Conservation (phyloP, 2,329 filamentous ascomycete genomes). For the Metarhizium brunneum region DNA sequence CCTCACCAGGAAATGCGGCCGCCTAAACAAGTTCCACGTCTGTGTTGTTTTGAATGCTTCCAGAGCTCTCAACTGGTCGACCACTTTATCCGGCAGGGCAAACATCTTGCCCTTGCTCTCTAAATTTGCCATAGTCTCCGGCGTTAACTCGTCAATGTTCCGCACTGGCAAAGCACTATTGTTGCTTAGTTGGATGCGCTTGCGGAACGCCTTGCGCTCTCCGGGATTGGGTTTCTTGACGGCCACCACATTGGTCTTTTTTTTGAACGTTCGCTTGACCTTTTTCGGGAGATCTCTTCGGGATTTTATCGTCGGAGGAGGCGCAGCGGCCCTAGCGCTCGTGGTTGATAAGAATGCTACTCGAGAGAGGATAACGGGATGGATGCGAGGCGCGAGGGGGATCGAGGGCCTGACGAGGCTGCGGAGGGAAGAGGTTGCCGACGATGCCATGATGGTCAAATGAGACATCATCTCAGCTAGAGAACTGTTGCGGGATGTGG, state of each 20-base stretch:
- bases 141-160: slow-evolving; percentile 53
- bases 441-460: slow-evolving; percentile 4
- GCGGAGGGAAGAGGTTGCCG: slow-evolving; percentile 24
- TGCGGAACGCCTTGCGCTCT: slow-evolving; percentile 79
- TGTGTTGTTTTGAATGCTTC: slow-evolving; percentile 90
- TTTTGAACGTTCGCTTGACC: slow-evolving; percentile 43
- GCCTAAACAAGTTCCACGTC: slow-evolving; percentile 77
- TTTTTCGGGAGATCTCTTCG: slow-evolving; percentile 26
- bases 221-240: slow-evolving; percentile 57
- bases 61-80: slow-evolving; percentile 73
- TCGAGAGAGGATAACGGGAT: slow-evolving; percentile 18
- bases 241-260: slow-evolving; percentile 31
- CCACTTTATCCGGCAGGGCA: slow-evolving; percentile 55
- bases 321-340: slow-evolving; percentile 18
- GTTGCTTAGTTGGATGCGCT: slow-evolving; percentile 87
- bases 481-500: slow-evolving; percentile 5
- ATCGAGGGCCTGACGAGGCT: slow-evolving; percentile 29
- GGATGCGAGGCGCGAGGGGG: slow-evolving; percentile 22
- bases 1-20: slow-evolving; percentile 70
- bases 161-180: slow-evolving; percentile 77
- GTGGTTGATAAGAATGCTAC: slow-evolving; percentile 33
- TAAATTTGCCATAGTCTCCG: slow-evolving; percentile 42
- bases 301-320: slow-evolving; percentile 22
- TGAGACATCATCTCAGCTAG: too few species aligned
- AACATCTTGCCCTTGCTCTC: slow-evolving; percentile 57